phyloP scores from a whole-genome alignment of 2,329 filamentous ascomycete genomes.

The Cercospora sesami region DNA sequence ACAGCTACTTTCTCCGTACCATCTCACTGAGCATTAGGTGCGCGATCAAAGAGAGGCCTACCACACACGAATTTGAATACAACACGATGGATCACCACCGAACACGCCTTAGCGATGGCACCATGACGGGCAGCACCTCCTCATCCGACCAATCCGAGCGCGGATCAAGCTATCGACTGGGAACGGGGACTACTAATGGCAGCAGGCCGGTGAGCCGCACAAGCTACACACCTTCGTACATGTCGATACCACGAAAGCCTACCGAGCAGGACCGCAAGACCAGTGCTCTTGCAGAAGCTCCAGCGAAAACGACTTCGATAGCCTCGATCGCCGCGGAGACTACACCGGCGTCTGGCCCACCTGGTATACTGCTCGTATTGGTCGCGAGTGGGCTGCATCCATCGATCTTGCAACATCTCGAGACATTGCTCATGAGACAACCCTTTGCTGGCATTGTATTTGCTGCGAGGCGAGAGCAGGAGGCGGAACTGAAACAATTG shows the following conservation, averaged over 20 bases:
- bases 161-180: conserved; percentile 13
- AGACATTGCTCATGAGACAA: conserved; percentile 26
- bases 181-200: conserved; percentile 8
- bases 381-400: conserved; percentile 15
- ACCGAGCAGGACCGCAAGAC: conserved; percentile 8
- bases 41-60: background rate
- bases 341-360: conserved; percentile 4
- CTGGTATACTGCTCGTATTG: conserved; percentile 24
- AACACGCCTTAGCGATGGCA: conserved; percentile 6
- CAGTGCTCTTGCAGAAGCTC: background rate
- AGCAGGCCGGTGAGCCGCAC: conserved; percentile 9
- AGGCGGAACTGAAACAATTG: conserved; percentile 28
- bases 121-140: conserved; percentile 5
- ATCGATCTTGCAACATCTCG: conserved; percentile 21
- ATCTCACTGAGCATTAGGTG: background rate
- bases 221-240: conserved; percentile 20
- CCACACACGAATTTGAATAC: background rate
- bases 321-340: background rate
- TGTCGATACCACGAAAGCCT: conserved; percentile 15
- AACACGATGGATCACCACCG: conserved; percentile 4
- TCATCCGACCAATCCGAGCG: conserved; percentile 11
- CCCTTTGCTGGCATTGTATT: conserved; percentile 22
- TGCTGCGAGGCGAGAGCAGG: conserved; percentile 21
- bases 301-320: conserved; percentile 3
- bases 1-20: background rate